Percentiles rank a stretch among this genome's conserved stretches.
Conservation (phyloP, 805 yeast genomes). For the Millerozyma acaciae region DNA sequence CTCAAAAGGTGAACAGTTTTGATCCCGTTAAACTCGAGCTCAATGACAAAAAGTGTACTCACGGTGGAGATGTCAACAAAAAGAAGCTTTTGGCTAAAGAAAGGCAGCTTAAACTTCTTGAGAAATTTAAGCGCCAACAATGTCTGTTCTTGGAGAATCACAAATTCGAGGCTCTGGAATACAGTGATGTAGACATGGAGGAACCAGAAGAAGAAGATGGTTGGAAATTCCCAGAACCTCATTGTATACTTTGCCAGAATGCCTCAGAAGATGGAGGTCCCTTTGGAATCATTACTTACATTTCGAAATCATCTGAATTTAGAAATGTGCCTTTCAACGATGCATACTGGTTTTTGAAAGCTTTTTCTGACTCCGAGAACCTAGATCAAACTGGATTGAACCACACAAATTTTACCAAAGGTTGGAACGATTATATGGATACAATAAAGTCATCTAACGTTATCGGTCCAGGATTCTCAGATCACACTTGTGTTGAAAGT, state of each 20-base stretch:
- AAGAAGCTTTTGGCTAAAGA: conserved; percentile 69
- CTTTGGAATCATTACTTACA: conserved; percentile 69
- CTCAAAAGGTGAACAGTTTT: conserved; percentile 19
- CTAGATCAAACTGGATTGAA: conserved; percentile 33
- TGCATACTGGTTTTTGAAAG: conserved; percentile 60
- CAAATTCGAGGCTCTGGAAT: conserved; percentile 21
- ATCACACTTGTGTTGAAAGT: conserved; percentile 32
- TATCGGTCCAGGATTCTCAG: conserved; percentile 72
- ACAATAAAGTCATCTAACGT: conserved; percentile 35
- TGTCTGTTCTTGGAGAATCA: conserved; percentile 62
- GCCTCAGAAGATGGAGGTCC: conserved; percentile 61
- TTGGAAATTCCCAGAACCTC: conserved; percentile 71
- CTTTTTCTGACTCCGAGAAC: conserved; percentile 48
- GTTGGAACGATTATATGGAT: conserved; percentile 38
- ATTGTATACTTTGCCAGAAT: conserved; percentile 81
- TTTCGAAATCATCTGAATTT: conserved; percentile 55
- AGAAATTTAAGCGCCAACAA: conserved; percentile 78
- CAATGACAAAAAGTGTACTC: conserved; percentile 7
- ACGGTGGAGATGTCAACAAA: conserved; percentile 44
- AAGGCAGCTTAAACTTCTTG: conserved; percentile 68
- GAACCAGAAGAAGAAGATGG: conserved; percentile 30
- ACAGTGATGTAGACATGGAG: conserved; percentile 41
- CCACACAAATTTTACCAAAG: conserved; percentile 18
- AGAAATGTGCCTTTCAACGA: conserved; percentile 62
- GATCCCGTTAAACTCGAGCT: conserved; percentile 19